A percentile compares a stretch with the other conserved stretches of the same genome.
phyloP scores from a whole-genome alignment of 73 alveolate species.

The Paramecium biaurelia region DNA sequence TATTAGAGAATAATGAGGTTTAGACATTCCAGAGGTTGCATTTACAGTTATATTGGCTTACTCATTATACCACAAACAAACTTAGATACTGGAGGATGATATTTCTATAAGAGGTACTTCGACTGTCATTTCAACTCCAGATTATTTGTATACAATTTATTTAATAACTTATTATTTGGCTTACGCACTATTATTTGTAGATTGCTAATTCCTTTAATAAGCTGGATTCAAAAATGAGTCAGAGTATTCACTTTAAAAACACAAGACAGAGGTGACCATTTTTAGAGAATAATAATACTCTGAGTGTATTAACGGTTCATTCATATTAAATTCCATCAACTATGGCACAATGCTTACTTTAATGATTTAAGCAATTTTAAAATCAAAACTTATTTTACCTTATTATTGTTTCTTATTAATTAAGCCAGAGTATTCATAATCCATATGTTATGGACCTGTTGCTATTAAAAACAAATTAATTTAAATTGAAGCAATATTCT shows the following conservation, averaged over 20 bases:
- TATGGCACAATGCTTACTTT: background rate
- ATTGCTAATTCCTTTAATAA: background rate
- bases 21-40: background rate
- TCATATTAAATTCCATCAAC: background rate
- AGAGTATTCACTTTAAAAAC: constrained; percentile 31
- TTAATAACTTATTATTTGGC: background rate
- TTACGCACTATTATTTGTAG: background rate
- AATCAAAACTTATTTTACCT: constrained; percentile 44
- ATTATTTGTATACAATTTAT: background rate
- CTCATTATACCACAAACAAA: constrained; percentile 12
- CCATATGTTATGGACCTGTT: constrained; percentile 36
- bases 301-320: background rate
- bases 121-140: background rate
- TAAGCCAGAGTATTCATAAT: background rate
- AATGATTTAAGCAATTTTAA: constrained; percentile 28
- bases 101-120: constrained; percentile 41
- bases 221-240: background rate
- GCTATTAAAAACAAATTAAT: background rate
- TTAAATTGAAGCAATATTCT: background rate
- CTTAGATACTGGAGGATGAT: constrained; percentile 11
- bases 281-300: background rate
- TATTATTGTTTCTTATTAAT: background rate
- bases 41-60: background rate
- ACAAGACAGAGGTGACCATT: background rate
- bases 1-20: background rate